These are phyloP conservation scores for Blastomyces gilchristii DNA, from an alignment of 2,329 filamentous ascomycete genomes.

Conservation along the genomic window DNA sequence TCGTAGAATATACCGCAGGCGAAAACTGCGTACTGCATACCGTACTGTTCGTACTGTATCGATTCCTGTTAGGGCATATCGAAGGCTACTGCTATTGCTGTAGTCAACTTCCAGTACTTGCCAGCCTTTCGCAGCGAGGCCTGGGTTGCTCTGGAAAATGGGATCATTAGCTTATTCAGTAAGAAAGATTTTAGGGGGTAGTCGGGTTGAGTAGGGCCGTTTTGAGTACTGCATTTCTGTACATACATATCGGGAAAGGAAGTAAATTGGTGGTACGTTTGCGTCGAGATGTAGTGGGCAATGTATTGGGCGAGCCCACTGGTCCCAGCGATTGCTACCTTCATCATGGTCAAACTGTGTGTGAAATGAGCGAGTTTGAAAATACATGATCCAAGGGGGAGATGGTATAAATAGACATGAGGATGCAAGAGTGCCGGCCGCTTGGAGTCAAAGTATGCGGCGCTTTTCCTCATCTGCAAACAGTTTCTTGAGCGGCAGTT, in stretches of 20 bases:
- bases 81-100: constrained; percentile 46
- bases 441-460: not conserved
- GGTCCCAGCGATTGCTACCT: constrained; percentile 53
- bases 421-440: not conserved
- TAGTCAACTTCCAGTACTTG: constrained; percentile 64
- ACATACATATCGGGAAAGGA: constrained; percentile 57
- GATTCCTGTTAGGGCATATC: constrained; percentile 58
- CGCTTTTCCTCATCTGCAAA: not conserved
- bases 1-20: constrained; percentile 69
- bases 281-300: constrained; percentile 48
- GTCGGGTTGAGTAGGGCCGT: not conserved
- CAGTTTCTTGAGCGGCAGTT: not conserved
- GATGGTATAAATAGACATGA: not conserved
- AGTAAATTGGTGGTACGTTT: constrained; percentile 55
- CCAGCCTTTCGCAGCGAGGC: constrained; percentile 37
- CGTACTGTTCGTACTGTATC: constrained; percentile 50
- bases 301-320: constrained; percentile 50
- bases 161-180: constrained; percentile 10
- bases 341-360: constrained; percentile 38
- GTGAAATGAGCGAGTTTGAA: not conserved
- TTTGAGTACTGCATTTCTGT: not conserved
- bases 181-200: not conserved
- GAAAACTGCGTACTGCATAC: constrained; percentile 60
- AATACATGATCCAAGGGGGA: not conserved
- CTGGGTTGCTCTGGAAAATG: constrained; percentile 26